A percentile compares a stretch with the other conserved stretches of the same genome.
These are phyloP conservation scores for Pseudogymnoascus sp. DNA, from an alignment of 2,329 filamentous ascomycete species.

Conservation along the genomic window DNA sequence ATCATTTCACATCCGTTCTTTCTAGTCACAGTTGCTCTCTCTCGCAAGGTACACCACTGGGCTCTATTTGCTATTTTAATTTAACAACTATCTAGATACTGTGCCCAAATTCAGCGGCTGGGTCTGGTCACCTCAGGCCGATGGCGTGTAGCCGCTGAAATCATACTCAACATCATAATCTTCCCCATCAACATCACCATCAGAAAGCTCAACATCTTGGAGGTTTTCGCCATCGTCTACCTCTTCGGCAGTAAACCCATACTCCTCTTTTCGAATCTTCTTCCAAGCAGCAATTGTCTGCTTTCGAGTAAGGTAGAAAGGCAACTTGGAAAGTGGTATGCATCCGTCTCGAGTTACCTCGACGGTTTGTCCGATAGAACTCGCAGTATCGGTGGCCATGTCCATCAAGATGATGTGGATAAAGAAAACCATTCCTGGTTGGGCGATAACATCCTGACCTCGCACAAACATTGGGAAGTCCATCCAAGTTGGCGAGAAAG, in stretches of 20 bases:
- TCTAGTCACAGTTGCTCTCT: too few relatives aligned
- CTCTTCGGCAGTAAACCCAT: conserved; percentile 26
- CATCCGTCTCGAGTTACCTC: conserved; percentile 27
- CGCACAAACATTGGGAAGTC: conserved; percentile 19
- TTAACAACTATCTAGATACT: too few relatives aligned
- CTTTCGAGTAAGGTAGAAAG: conserved; percentile 26
- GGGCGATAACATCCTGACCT: conserved; percentile 17
- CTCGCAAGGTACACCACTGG: too few relatives aligned
- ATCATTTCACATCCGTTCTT: too few relatives aligned
- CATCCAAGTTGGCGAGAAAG: conserved; percentile 22
- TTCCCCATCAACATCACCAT: conserved; percentile 23
- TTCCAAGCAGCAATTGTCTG: conserved; percentile 30
- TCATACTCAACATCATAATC: conserved; percentile 30
- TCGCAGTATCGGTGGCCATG: conserved; percentile 29
- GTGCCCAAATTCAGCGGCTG: too few relatives aligned
- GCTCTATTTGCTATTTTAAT: too few relatives aligned
- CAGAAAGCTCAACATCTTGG: conserved; percentile 27
- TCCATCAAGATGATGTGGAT: conserved; percentile 31
- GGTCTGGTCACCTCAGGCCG: too few relatives aligned
- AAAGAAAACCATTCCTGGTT: conserved; percentile 29
- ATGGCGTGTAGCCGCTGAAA: conserved; percentile 24
- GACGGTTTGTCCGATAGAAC: conserved; percentile 26
- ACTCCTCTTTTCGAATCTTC: conserved; percentile 28
- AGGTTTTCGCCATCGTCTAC: conserved; percentile 28
- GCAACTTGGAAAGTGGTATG: conserved; percentile 26